Evolutionary conservation across 371 early-diverging fungal species (phyloP), one percentile per base, ranked within the genome.

Genomic region (Mucor mucedo): DNA sequence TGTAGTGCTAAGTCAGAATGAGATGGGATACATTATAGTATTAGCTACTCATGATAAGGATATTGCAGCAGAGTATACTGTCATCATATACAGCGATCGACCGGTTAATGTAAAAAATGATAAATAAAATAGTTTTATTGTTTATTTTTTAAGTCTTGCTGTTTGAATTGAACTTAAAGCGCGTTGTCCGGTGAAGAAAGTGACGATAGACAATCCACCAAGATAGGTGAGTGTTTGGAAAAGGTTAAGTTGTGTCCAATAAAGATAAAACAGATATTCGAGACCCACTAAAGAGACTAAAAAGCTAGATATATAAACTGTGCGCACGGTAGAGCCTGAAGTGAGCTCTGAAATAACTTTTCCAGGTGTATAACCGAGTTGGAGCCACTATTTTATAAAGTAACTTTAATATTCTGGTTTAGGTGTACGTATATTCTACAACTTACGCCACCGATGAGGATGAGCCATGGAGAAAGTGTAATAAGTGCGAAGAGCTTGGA

Each of bases 221-320:
- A 90, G 78, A 67, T 87, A 90, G 14, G 81, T 81, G 14, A 92
- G 79, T 27, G 88, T 84, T 69, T 91, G 85, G 72, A 91, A 88
- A 47, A 92, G 66, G 68, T 88, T 90, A 55, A 89, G 76, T 44
- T 79, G 68, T 13, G 84, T 80, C 91, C 91, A 92, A 76, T 89
- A 92, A 44, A 82, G 72, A 75, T 84, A 87, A 59, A 88, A 87
- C 27, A 90, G 76, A 30, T 73, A 79, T 65, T 88, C 84, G 59
- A 84, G 78, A 45, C 78, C 77, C 29, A 73, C 83, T 32, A 91
- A 70, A 11, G 87, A 77, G 16, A 67, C 78, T 48, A 89, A 65
- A 71, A 89, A 91, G 48, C 79, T 75, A 14, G 83, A 30, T 53
- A 87, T 83, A 7, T 69, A 69, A n/a, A 85, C 62, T 30, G 85